Evolutionary conservation across 345 rosid species (phyloP), one percentile per base, ranked within the genome.

Genomic region (Trapa bicornis): DNA sequence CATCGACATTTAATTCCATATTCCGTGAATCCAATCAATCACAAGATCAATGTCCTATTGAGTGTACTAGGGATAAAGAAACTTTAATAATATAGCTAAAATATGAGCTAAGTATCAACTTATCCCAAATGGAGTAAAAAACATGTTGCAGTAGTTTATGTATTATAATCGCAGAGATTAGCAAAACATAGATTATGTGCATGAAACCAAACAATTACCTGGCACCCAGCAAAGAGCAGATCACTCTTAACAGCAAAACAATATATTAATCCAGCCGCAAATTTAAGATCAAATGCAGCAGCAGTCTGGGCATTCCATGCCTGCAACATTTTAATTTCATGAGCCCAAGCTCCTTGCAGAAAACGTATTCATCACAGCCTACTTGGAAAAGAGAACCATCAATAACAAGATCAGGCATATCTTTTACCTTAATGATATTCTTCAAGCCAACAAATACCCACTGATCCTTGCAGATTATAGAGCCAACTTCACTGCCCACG

Each of bases 381-480:
- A 22, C 29, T 14, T 14, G 16, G 37, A 41, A n/a, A 4, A 1
- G 17, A n/a, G 17, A 29, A 64, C 54, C 64, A 5, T 1, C 16
- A 43, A 22, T 33, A 68, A 57, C 35, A 39, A 22, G 37, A 48
- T 22, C 29, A 47, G 47, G 1, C 61, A 47, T 17, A 17, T 36
- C 33, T 58, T 5, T 69, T 56, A 69, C 90, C 88, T 86, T 84
- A n/a, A 88, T 71, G 7, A 66, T 70, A 67, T 83, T 78, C 15
- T 75, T 83, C 72, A 88, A 68, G 75, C 89, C 89, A 37, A 80
- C 65, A 65, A 88, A 86, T 9, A 84, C 76, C 96, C 96, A 86
- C 9, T 80, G 72, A n/a, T 86, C 89, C 71, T 80, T 86, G 38
- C 76, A 79, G 3, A 78, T 77, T 57, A 86, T 65, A 57, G 77